Evolutionary conservation across 768 basidiomycete genomes (phyloP).

Genomic region (Hemileccinum impolitum): DNA sequence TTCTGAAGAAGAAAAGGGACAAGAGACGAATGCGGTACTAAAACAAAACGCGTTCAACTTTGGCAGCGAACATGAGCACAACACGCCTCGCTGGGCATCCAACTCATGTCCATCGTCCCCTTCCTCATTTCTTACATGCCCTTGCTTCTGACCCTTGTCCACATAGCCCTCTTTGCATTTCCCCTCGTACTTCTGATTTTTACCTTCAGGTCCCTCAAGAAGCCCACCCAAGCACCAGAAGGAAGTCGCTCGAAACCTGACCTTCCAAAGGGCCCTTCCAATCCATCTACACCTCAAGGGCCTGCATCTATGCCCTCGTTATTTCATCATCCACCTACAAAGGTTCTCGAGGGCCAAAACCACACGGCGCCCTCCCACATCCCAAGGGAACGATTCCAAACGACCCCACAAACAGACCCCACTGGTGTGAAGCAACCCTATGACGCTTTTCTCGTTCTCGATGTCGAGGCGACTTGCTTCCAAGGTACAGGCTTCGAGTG

Average conservation of each 20-base stretch:
- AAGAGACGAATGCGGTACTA: too few relatives aligned
- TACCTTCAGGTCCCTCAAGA: neutral
- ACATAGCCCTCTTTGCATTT: neutral
- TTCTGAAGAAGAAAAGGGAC: too few relatives aligned
- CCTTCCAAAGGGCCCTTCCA: neutral
- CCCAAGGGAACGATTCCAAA: constrained; percentile 1
- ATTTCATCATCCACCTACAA: constrained; percentile 8
- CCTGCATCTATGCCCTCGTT: constrained; percentile 19
- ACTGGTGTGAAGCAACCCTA: constrained; percentile 43
- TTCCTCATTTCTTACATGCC: constrained; percentile 8
- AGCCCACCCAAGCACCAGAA: neutral
- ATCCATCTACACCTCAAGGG: neutral
- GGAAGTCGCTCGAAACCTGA: too few relatives aligned
- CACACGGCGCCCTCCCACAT: constrained; percentile 1
- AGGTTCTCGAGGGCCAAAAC: constrained; percentile 4
- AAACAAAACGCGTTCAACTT: too few relatives aligned
- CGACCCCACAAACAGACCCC: constrained; percentile 10
- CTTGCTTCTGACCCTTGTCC: constrained; percentile 11
- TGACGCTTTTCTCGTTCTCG: constrained; percentile 83
- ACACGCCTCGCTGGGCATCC: constrained; percentile 24
- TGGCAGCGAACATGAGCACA: constrained; percentile 27
- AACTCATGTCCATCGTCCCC: constrained; percentile 6
- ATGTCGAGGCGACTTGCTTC: constrained; percentile 85
- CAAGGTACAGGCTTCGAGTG: constrained; percentile 67
- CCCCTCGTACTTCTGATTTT: constrained; percentile 9